Percentiles rank a stretch among this genome's conserved stretches.
These are phyloP conservation scores for Sporobolomyces roseus DNA, from an alignment of 768 basidiomycete genomes.

Conservation along the genomic window DNA sequence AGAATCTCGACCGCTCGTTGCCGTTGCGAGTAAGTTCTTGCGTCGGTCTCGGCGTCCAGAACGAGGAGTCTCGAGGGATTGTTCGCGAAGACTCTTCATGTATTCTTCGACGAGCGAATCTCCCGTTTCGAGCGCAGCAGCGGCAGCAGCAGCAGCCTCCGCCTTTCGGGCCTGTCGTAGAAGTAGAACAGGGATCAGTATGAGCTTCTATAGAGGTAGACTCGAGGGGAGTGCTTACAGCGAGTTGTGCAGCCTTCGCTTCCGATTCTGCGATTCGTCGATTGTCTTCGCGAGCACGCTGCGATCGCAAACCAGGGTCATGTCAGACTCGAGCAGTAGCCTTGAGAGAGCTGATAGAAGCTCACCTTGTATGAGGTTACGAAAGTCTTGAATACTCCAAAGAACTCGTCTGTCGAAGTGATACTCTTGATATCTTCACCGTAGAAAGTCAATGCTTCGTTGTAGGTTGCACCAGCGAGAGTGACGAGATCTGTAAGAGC, in stretches of 20 bases:
- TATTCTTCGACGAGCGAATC: slow-evolving; percentile 37
- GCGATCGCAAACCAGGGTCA: neutral
- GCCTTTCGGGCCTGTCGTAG: slow-evolving; percentile 36
- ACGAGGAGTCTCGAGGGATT: slow-evolving; percentile 28
- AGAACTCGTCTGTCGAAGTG: slow-evolving; percentile 77
- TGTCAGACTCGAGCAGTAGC: neutral
- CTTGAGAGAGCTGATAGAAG: neutral
- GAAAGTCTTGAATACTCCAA: slow-evolving; percentile 94
- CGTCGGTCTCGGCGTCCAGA: slow-evolving; percentile 7
- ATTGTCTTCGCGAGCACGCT: slow-evolving; percentile 34
- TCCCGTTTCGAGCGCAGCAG: slow-evolving; percentile 6
- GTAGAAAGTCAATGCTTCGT: slow-evolving; percentile 81
- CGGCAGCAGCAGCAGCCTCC: slow-evolving; percentile 21
- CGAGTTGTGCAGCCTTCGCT: slow-evolving; percentile 10
- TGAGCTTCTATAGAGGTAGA: neutral
- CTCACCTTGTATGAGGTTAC: slow-evolving; percentile 70
- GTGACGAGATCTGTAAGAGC: slow-evolving; percentile 83
- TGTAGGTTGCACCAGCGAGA: slow-evolving; percentile 74
- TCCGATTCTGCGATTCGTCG: slow-evolving; percentile 17
- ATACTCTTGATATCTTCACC: slow-evolving; percentile 65
- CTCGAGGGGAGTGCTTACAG: slow-evolving; percentile 11
- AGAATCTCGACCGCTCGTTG: slow-evolving; percentile 12
- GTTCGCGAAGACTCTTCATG: slow-evolving; percentile 31
- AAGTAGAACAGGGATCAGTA: neutral
- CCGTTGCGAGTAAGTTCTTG: slow-evolving; percentile 1